A percentile compares a stretch with the other conserved stretches of the same genome.
Evolutionary conservation across 2,329 filamentous ascomycete genomes (phyloP).

Genomic region (Pyrenophora seminiperda): DNA sequence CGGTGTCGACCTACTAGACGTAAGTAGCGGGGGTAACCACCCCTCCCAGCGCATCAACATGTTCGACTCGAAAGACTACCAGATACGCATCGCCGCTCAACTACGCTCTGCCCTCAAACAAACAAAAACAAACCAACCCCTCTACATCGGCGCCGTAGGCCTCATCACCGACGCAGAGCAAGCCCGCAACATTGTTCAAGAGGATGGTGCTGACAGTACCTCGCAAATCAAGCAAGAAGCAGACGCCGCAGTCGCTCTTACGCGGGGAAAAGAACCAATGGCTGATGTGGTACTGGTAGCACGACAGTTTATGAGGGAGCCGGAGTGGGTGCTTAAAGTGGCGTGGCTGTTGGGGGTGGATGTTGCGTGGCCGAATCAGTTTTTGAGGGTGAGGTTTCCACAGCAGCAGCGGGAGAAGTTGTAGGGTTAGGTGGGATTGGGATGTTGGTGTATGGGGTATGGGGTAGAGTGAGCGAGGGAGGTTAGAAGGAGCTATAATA

Average conservation of each 20-base stretch:
- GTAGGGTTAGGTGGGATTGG: too few species aligned
- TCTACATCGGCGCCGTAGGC: conserved; percentile 60
- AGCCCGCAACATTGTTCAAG: conserved; percentile 53
- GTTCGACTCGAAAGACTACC: conserved; percentile 54
- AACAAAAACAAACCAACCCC: conserved; percentile 44
- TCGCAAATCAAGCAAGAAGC: conserved; percentile 43
- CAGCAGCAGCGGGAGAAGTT: too few species aligned
- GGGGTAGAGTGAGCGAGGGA: too few species aligned
- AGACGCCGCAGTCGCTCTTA: conserved; percentile 41
- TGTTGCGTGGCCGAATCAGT: conserved; percentile 57
- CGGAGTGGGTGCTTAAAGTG: conserved; percentile 60
- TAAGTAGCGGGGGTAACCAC: conserved; percentile 54
- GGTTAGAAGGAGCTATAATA: too few species aligned
- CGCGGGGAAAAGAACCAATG: conserved; percentile 44
- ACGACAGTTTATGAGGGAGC: conserved; percentile 61
- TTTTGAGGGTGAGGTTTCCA: conserved; percentile 43
- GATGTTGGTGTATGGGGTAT: too few species aligned
- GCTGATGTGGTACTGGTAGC: conserved; percentile 60
- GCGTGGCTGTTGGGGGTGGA: conserved; percentile 57
- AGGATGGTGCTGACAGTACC: conserved; percentile 32
- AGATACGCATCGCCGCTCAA: conserved; percentile 55
- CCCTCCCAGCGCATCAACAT: conserved; percentile 48
- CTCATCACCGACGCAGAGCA: conserved; percentile 60
- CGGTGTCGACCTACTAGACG: conserved; percentile 54
- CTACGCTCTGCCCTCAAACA: conserved; percentile 50